These are phyloP conservation scores for Albophoma yamanashiensis DNA, from an alignment of 2,329 filamentous ascomycete genomes.

Conservation along the genomic window DNA sequence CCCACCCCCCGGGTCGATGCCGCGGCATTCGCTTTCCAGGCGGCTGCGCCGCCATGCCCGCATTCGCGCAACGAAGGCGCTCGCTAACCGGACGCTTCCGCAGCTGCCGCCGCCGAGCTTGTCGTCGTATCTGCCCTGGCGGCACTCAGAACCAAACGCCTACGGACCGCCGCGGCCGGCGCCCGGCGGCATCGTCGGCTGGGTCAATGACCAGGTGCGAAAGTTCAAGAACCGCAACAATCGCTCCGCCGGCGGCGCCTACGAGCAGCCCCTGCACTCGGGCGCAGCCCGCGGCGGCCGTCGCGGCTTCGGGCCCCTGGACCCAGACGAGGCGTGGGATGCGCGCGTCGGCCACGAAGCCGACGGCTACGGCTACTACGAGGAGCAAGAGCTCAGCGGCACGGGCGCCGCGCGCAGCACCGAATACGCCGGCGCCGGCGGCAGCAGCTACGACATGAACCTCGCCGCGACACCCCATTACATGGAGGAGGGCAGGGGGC, in stretches of 20 bases:
- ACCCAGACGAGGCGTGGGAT: slow-evolving; percentile 84
- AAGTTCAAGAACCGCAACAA: slow-evolving; percentile 55
- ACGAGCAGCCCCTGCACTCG: slow-evolving; percentile 48
- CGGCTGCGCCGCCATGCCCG: no score
- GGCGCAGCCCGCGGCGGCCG: slow-evolving; percentile 30
- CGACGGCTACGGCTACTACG: slow-evolving; percentile 59
- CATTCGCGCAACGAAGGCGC: neutral
- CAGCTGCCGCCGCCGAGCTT: slow-evolving; percentile 61
- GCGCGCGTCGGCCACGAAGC: slow-evolving; percentile 65
- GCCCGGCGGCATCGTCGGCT: slow-evolving; percentile 56
- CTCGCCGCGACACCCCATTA: slow-evolving; percentile 24
- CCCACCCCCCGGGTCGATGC: neutral
- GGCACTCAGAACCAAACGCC: slow-evolving; percentile 28
- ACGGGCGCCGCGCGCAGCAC: slow-evolving; percentile 19
- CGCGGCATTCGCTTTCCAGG: neutral
- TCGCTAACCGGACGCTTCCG: neutral
- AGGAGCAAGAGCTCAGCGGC: slow-evolving; percentile 62
- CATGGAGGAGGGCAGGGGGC: slow-evolving; percentile 25
- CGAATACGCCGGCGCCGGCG: slow-evolving; percentile 23
- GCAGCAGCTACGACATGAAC: slow-evolving; percentile 35
- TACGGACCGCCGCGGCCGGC: slow-evolving; percentile 44
- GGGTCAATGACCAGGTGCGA: slow-evolving; percentile 58
- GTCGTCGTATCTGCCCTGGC: slow-evolving; percentile 63
- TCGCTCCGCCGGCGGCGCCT: slow-evolving; percentile 58
- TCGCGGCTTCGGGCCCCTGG: slow-evolving; percentile 55